Evolutionary conservation across 352 stramenopile genomes (phyloP).

Genomic region (Phytophthora multivora): DNA sequence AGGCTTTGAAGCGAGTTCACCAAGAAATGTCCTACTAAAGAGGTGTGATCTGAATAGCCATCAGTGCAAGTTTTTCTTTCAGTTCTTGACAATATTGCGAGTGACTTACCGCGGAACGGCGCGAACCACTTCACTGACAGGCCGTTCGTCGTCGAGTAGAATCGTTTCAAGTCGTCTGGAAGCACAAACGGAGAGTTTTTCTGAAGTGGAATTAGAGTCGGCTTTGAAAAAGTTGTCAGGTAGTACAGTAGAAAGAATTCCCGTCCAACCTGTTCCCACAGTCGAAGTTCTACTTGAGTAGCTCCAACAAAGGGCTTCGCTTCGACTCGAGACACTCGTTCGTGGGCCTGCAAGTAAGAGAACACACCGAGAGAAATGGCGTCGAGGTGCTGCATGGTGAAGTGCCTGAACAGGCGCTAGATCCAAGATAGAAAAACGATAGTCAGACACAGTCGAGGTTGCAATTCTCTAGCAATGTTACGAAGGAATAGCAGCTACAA

Average conservation of each 20-base stretch:
- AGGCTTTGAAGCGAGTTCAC: conserved; percentile 71
- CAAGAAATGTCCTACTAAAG: conserved; percentile 68
- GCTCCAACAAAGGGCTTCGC: conserved; percentile 56
- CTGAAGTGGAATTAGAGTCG: conserved; percentile 15
- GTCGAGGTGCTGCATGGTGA: conserved; percentile 45
- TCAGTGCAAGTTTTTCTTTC: no score
- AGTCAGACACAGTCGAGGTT: conserved; percentile 4
- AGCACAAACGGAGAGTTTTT: conserved; percentile 63
- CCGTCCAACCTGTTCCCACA: conserved; percentile 71
- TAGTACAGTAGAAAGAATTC: not conserved
- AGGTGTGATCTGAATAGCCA: conserved; percentile 34
- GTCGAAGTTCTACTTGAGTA: conserved; percentile 46
- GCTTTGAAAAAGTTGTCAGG: not conserved
- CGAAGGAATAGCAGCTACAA: conserved; percentile 23
- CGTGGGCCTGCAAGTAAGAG: conserved; percentile 66
- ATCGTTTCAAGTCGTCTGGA: conserved; percentile 70
- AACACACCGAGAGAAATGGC: conserved; percentile 75
- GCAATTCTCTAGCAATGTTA: conserved; percentile 35
- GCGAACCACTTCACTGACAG: conserved; percentile 78
- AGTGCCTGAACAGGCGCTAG: conserved; percentile 22
- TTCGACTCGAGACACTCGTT: conserved; percentile 58
- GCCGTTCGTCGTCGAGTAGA: conserved; percentile 72
- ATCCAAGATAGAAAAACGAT: conserved; percentile 22
- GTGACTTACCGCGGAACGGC: conserved; percentile 41
- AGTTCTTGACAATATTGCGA: not conserved